Base-by-base conservation (phyloP, 169 alveolate species). In the Cryptosporidium tyzzeri region DNA sequence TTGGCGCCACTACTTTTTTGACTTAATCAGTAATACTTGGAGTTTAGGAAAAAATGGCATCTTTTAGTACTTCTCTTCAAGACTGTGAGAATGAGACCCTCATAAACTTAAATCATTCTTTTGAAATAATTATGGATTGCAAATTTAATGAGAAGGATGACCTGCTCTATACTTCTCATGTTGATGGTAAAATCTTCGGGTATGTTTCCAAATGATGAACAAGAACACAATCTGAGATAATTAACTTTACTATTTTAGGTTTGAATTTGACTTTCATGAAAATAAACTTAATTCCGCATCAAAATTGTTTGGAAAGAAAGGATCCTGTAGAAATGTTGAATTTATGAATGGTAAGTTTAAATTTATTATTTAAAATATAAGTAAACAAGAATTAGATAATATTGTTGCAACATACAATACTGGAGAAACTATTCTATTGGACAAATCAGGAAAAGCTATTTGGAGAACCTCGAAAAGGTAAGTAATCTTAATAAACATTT, bases 261-360 rank as follows among this genome's bases (percentile, higher is more conserved):
- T 80, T 7, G 75, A 80, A 16, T 14, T 62, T 29, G 80, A 80
- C 29, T 80, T 80, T 62, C 39, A 31, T 9, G 67, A 59, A 37
- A 65, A 65, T 6, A 18, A 59, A 12, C 35, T 80, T 18, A 29
- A 45, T 3, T 61, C 89, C 14, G 62, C 29, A 31, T 61, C 89
- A 65, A 65, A 80, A 23, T 21, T 80, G 21, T 80, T 62, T 35
- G 29, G 39, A 18, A 80, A 80, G 18, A 80, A 48, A 65, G 89
- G 89, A 12, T 80, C 89, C 23, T 80, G 80, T 62, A 80, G 89
- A 45, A 80, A 80, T 35, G 62, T 80, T 5, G 89, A 80, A 44
- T 80, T 80, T 41, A 80, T 59, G 10, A 65, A 80, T 39, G 75
- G 89, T 80, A 48, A 18, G 89, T 44, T 31, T n/a, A n/a, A 7